Base-by-base conservation (phyloP, 1,284 basidiomycete species). In the Ganoderma meredithae region DNA sequence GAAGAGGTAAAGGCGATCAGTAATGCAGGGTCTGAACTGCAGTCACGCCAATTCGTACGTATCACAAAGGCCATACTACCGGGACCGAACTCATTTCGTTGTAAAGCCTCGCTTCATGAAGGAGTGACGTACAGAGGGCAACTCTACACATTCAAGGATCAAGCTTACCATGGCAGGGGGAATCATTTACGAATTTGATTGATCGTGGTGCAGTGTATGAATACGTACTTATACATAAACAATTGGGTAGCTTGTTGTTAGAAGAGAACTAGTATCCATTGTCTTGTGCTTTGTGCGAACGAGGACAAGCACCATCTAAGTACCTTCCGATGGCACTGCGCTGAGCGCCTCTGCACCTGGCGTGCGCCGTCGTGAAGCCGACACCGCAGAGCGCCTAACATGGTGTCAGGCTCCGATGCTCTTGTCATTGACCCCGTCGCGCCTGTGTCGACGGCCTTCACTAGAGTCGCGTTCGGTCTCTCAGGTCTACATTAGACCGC, bases 1-100 rank as follows among this genome's bases (percentile, higher is more conserved):
- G 86, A 87, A 59, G 92, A 95, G 76, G 83, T 92, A 1, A 70
- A 82, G 19, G 84, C 85, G 41, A 89, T 95, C 59, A 89, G 91
- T 40, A 81, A 83, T 22, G 83, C 84, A 4, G 93, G 91, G 0
- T 81, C 83, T n/a, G 84, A 88, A 76, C 71, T 86, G 25, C 88
- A 94, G 77, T 89, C 87, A 79, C 80, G 87, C 44, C 73, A 79
- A 3, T 88, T 81, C 73, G 85, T 87, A 19, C 52, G 55, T 49
- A 13, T 27, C 39, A 2, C 22, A 13, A 25, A n/a, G 13, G 1
- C 22, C 10, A 3, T 25, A 10, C 15, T 25, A 4, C 22, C 22
- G 13, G 25, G 36, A 27, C 19, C 41, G 58, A 25, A 3, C 40
- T 40, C 9, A 8, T 22, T 15, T 43, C 10, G 1, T 43, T 60